Conservation (phyloP, 2,329 filamentous ascomycete genomes). For the Aurifilum marmelostoma region DNA sequence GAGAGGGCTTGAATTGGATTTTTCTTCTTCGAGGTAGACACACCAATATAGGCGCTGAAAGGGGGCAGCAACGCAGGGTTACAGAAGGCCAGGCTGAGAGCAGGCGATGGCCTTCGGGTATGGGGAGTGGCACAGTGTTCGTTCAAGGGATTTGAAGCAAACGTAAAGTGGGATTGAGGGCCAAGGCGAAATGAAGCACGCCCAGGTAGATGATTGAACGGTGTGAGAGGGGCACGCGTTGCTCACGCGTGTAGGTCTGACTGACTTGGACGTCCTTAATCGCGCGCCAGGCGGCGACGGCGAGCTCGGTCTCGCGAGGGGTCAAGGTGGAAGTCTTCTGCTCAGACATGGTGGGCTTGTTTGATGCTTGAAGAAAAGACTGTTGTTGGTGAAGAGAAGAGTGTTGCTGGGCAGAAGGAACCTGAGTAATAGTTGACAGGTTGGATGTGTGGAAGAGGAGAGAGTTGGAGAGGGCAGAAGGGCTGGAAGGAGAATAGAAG, state of each 20-base stretch:
- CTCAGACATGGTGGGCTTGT: constrained; percentile 1
- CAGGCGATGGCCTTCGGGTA: background rate
- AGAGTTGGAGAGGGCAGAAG: too few species aligned
- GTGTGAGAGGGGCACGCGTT: background rate
- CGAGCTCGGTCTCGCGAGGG: constrained; percentile 11
- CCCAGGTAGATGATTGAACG: background rate
- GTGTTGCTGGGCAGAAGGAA: background rate
- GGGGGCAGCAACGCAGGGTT: background rate
- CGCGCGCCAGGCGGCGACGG: background rate
- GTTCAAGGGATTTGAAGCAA: background rate
- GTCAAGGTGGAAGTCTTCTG: background rate
- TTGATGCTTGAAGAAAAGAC: background rate
- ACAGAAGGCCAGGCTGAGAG: too few species aligned
- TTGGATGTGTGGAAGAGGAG: background rate
- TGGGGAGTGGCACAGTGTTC: background rate
- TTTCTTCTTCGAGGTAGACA: background rate
- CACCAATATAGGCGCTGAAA: background rate
- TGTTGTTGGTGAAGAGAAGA: background rate
- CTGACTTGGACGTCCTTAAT: constrained; percentile 14
- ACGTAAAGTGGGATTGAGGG: too few species aligned
- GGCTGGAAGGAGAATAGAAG: background rate
- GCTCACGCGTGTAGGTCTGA: background rate
- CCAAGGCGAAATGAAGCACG: background rate
- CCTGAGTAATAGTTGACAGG: background rate
- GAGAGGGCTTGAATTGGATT: too few species aligned